A percentile compares a stretch with the other conserved stretches of the same genome.
phyloP scores from a whole-genome alignment of 2,329 filamentous ascomycete species.

The Fusarium buharicum region DNA sequence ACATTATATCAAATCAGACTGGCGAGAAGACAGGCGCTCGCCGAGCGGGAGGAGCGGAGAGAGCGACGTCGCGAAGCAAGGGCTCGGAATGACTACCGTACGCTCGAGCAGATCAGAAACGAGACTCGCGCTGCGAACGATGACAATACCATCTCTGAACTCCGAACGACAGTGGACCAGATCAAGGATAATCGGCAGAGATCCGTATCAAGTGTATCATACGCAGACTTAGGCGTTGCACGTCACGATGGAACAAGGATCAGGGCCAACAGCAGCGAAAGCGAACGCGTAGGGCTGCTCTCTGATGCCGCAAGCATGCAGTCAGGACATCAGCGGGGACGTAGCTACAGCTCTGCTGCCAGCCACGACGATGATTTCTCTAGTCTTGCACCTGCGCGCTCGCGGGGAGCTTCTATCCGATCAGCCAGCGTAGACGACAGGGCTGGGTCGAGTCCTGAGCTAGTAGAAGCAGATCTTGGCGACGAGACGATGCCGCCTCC shows the following conservation, averaged over 20 bases:
- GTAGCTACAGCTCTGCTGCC: conserved; percentile 62
- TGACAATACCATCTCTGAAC: conserved; percentile 65
- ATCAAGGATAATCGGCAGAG: conserved; percentile 70
- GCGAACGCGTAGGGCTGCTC: conserved; percentile 75
- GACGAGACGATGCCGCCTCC: conserved; percentile 62
- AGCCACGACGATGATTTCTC: conserved; percentile 62
- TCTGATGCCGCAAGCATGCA: conserved; percentile 76
- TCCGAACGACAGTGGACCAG: conserved; percentile 65
- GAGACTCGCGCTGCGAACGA: conserved; percentile 60
- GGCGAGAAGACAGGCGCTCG: conserved; percentile 77
- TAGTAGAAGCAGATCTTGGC: conserved; percentile 62
- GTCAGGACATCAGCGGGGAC: conserved; percentile 50
- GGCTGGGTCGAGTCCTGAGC: conserved; percentile 63
- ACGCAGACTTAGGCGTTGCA: conserved; percentile 79
- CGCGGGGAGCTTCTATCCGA: conserved; percentile 56
- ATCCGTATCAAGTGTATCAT: conserved; percentile 78
- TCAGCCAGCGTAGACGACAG: conserved; percentile 53
- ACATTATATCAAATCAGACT: conserved; percentile 88
- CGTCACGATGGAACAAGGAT: conserved; percentile 81
- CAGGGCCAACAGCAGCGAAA: conserved; percentile 77
- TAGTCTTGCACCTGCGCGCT: conserved; percentile 52
- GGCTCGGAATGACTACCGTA: conserved; percentile 72
- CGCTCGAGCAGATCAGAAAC: conserved; percentile 73
- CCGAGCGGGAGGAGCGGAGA: conserved; percentile 81
- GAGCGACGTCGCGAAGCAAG: conserved; percentile 77